Percentiles rank a stretch among this genome's conserved stretches.
phyloP scores from a whole-genome alignment of 768 basidiomycete genomes.

The Galerina sulciceps region DNA sequence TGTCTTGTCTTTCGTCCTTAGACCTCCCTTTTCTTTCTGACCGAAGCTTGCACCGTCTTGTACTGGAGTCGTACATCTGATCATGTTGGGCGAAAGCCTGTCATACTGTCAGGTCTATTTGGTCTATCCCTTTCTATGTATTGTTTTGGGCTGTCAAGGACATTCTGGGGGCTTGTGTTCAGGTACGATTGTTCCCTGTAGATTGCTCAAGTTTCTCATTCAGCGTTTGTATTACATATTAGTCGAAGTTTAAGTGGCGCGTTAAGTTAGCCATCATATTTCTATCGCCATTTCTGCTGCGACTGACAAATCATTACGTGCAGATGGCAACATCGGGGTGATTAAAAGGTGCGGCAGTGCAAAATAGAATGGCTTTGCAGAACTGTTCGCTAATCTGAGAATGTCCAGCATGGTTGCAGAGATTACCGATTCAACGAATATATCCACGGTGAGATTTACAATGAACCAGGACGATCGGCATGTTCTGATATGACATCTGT shows the following conservation, averaged over 20 bases:
- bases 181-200: constrained; percentile 34
- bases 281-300: neutral
- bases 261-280: constrained; percentile 48
- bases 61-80: constrained; percentile 81
- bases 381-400: neutral
- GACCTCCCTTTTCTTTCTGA: constrained; percentile 81
- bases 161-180: constrained; percentile 66
- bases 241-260: constrained; percentile 76
- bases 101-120: constrained; percentile 66
- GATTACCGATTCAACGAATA: constrained; percentile 71
- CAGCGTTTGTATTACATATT: constrained; percentile 1
- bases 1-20: constrained; percentile 25
- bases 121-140: constrained; percentile 74
- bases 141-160: constrained; percentile 72
- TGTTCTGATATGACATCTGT: neutral
- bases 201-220: neutral
- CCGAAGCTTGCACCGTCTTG: constrained; percentile 73
- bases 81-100: constrained; percentile 73
- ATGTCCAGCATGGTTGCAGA: constrained; percentile 66
- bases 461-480: neutral
- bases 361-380: neutral
- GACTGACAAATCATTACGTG: constrained; percentile 1
- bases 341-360: constrained; percentile 52
- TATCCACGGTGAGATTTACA: constrained; percentile 50
- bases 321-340: constrained; percentile 67